Conservation (phyloP, 306 rosid species). For the Trifolium subterraneum region DNA sequence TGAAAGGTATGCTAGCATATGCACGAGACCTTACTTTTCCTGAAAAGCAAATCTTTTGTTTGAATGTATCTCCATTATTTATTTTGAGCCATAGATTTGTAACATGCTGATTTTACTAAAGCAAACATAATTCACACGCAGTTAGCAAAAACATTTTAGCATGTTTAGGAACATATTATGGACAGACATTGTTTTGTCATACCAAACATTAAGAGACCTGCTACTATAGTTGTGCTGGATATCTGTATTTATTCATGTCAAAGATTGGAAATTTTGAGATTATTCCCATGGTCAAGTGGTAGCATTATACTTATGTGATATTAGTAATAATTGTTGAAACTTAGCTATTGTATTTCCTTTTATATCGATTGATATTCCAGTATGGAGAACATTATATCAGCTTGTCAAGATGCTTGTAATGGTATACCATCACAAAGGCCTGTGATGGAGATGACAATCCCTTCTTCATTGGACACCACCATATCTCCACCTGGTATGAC, state of each 20-base stretch:
- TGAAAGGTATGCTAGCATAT: constrained; percentile 53
- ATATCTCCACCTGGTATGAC: constrained; percentile 70
- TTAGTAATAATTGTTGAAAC: constrained; percentile 11
- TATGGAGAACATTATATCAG: constrained; percentile 66
- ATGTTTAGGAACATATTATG: background rate
- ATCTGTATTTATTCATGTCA: background rate
- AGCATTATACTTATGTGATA: background rate
- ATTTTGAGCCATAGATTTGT: background rate
- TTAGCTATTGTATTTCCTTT: constrained; percentile 12
- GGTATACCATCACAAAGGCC: constrained; percentile 70
- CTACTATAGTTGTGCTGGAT: constrained; percentile 9
- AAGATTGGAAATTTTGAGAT: constrained; percentile 3
- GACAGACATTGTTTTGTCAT: background rate
- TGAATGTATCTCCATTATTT: background rate
- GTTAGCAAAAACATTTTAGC: background rate
- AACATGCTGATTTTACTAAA: background rate
- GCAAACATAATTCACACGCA: background rate
- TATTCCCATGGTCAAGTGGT: background rate
- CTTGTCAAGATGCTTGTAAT: constrained; percentile 68
- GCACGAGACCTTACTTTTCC: background rate
- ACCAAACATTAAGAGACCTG: background rate
- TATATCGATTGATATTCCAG: constrained; percentile 35
- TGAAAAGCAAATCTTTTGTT: background rate
- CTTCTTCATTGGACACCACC: constrained; percentile 70
- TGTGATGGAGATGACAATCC: constrained; percentile 77